Percentiles rank a stretch among this genome's conserved stretches.
phyloP scores from a whole-genome alignment of 75 land plant genomes.

The Chamaecyparis obtusa region DNA sequence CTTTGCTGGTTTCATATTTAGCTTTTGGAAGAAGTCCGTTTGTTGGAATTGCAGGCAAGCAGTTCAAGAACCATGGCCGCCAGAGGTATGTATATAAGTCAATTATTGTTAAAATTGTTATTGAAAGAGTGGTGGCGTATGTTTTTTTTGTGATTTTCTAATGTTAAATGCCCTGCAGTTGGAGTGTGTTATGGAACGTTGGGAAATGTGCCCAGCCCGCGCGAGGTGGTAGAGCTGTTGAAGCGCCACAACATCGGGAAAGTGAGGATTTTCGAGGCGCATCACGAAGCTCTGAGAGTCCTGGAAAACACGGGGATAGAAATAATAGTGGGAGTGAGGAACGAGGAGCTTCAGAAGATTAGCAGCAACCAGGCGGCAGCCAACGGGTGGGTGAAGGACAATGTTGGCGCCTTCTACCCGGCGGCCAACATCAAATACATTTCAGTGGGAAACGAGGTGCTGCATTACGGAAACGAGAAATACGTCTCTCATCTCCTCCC shows the following conservation, averaged over 20 bases:
- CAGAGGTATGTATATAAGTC: too few relatives aligned
- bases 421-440: constrained; percentile 13
- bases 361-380: constrained; percentile 36
- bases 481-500: constrained; percentile 22
- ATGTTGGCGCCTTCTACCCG: constrained; percentile 43
- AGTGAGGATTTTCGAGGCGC: background rate
- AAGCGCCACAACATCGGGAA: background rate
- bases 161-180: too few relatives aligned
- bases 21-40: too few relatives aligned
- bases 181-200: background rate
- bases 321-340: too few relatives aligned
- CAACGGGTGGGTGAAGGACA: constrained; percentile 41
- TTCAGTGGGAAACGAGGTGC: constrained; percentile 53
- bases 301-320: background rate
- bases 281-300: background rate
- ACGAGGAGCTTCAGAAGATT: constrained; percentile 9
- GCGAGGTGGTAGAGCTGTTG: background rate
- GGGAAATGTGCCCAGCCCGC: background rate
- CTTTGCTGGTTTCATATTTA: too few relatives aligned
- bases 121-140: too few relatives aligned
- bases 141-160: too few relatives aligned
- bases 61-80: too few relatives aligned
- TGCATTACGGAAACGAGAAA: constrained; percentile 21
- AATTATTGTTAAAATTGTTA: too few relatives aligned
- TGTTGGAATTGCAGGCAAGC: too few relatives aligned